Evolutionary conservation across 257 asterid genomes (phyloP).

Genomic region (Euphrasia confusa): DNA sequence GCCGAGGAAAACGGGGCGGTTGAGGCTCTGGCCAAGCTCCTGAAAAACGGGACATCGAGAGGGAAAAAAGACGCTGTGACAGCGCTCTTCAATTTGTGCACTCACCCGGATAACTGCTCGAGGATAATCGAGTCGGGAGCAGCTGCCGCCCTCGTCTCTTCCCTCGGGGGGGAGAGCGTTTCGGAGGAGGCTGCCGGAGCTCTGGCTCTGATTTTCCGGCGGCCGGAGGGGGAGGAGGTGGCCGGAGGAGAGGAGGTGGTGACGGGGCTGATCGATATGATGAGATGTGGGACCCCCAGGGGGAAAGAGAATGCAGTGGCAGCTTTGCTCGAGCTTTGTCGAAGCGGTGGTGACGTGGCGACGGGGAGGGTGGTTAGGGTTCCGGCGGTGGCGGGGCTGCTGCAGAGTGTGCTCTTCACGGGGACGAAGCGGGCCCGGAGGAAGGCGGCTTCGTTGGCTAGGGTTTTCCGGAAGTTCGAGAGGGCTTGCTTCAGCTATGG

Average conservation of each 20-base stretch:
- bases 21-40: constrained; percentile 56
- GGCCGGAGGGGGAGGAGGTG: constrained; percentile 68
- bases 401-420: constrained; percentile 70
- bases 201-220: constrained; percentile 69
- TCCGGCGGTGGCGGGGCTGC: constrained; percentile 64
- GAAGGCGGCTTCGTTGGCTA: constrained; percentile 88
- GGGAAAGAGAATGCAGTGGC: constrained; percentile 92
- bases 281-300: constrained; percentile 79
- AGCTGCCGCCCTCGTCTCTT: constrained; percentile 49
- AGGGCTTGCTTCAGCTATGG: constrained; percentile 46
- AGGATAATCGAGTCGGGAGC: constrained; percentile 86
- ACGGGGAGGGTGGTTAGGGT: constrained; percentile 71
- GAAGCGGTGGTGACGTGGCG: constrained; percentile 70
- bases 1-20: constrained; percentile 72
- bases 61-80: constrained; percentile 93
- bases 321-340: constrained; percentile 72
- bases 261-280: constrained; percentile 57
- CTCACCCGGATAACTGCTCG: constrained; percentile 60
- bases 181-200: constrained; percentile 95
- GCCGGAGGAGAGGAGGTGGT: constrained; percentile 71
- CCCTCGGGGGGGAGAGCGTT: constrained; percentile 59
- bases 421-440: constrained; percentile 92
- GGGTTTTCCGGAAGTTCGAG: constrained; percentile 78
- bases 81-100: constrained; percentile 72
- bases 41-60: constrained; percentile 69